phyloP scores from a whole-genome alignment of 805 yeast species.

The Pichia sporocuriosa region DNA sequence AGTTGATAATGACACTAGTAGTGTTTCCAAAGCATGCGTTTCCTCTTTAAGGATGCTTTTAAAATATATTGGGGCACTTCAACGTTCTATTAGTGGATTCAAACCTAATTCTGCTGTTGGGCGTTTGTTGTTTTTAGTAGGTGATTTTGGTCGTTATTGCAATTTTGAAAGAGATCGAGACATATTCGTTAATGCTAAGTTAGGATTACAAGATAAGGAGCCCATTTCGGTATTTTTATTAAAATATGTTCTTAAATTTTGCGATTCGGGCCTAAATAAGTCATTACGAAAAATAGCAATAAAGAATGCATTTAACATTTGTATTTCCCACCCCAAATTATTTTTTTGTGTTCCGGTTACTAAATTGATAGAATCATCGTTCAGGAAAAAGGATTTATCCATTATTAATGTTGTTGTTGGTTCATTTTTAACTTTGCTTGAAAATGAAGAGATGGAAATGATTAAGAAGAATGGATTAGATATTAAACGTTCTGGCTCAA shows the following conservation, averaged over 20 bases:
- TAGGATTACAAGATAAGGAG: constrained; percentile 45
- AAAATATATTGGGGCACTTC: constrained; percentile 35
- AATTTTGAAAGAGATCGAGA: constrained; percentile 43
- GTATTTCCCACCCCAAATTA: constrained; percentile 58
- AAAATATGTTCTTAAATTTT: constrained; percentile 51
- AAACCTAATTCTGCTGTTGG: constrained; percentile 40
- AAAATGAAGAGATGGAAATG: constrained; percentile 46
- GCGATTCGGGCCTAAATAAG: constrained; percentile 27
- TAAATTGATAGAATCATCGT: constrained; percentile 43
- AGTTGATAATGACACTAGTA: constrained; percentile 38
- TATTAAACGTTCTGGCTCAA: constrained; percentile 29
- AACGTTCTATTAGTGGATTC: constrained; percentile 12
- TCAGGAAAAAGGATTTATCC: constrained; percentile 32
- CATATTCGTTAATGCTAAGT: constrained; percentile 32
- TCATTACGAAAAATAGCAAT: constrained; percentile 45
- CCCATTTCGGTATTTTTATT: constrained; percentile 52
- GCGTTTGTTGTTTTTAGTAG: constrained; percentile 55
- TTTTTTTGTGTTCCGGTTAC: constrained; percentile 53
- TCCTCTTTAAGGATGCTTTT: constrained; percentile 49
- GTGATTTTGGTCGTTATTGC: constrained; percentile 67
- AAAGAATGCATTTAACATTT: constrained; percentile 50
- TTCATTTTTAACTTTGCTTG: constrained; percentile 52
- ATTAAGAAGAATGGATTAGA: constrained; percentile 35
- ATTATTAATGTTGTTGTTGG: constrained; percentile 47
- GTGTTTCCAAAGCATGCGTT: constrained; percentile 55